phyloP scores from a whole-genome alignment of 140 eudicot genomes.

The Erigeron philadelphicus region DNA sequence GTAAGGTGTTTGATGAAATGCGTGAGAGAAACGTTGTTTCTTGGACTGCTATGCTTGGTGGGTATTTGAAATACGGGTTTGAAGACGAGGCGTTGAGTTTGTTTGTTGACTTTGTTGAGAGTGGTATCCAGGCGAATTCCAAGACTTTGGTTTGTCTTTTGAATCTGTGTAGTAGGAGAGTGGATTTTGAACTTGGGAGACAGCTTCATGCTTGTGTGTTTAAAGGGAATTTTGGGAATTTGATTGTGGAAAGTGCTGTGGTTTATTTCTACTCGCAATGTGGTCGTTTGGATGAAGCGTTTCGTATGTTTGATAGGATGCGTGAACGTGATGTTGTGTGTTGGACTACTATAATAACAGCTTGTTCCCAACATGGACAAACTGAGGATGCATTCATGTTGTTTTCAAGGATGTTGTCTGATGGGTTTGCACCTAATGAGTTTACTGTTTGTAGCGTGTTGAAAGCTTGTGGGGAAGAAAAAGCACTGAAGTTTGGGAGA shows the following conservation, averaged over 20 bases:
- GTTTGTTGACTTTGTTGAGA: conserved; percentile 41
- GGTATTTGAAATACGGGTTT: conserved; percentile 57
- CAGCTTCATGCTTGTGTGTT: conserved; percentile 57
- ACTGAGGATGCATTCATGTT: conserved; percentile 48
- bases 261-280: conserved; percentile 64
- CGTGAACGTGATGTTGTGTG: conserved; percentile 54
- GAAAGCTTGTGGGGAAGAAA: conserved; percentile 81
- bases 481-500: conserved; percentile 56
- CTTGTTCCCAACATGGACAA: conserved; percentile 61
- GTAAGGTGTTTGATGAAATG: conserved; percentile 73
- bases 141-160: conserved; percentile 62
- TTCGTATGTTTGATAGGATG: conserved; percentile 50
- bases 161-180: conserved; percentile 50
- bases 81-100: conserved; percentile 46
- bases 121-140: conserved; percentile 42
- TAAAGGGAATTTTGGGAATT: conserved; percentile 47
- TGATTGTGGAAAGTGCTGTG: conserved; percentile 53
- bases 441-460: conserved; percentile 65
- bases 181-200: conserved; percentile 55
- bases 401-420: conserved; percentile 50
- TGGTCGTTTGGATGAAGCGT: conserved; percentile 48
- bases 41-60: conserved; percentile 87
- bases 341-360: conserved; percentile 83
- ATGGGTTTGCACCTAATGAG: conserved; percentile 64
- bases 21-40: conserved; percentile 62